Evolutionary conservation across 805 yeast genomes (phyloP).

Genomic region (Schwanniomyces yamadae): DNA sequence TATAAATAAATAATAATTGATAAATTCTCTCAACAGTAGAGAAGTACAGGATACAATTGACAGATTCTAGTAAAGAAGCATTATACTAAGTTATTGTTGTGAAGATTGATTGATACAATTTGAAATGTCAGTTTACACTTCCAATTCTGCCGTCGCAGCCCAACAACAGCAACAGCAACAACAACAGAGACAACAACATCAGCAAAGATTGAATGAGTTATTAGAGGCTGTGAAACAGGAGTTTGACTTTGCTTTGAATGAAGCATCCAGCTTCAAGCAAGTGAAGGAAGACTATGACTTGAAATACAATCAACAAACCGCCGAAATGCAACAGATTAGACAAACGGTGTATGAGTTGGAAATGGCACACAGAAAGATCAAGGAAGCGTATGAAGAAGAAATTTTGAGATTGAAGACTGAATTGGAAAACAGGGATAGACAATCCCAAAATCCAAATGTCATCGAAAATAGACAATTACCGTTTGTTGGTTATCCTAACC

Average conservation of each 20-base stretch:
- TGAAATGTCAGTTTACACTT: slow-evolving; percentile 34
- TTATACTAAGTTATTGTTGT: too few species aligned
- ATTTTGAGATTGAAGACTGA: slow-evolving; percentile 81
- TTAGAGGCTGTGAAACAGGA: slow-evolving; percentile 91
- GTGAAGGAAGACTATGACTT: slow-evolving; percentile 92
- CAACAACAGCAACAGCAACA: slow-evolving; percentile 24
- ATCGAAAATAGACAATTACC: slow-evolving; percentile 11
- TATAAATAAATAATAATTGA: too few species aligned
- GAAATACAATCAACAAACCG: slow-evolving; percentile 86
- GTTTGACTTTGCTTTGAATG: slow-evolving; percentile 79
- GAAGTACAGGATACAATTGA: too few species aligned
- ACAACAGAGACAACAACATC: slow-evolving; percentile 41
- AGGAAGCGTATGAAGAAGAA: slow-evolving; percentile 95
- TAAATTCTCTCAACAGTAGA: too few species aligned
- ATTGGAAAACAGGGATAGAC: slow-evolving; percentile 76
- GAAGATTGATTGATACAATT: too few species aligned
- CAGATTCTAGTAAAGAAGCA: too few species aligned
- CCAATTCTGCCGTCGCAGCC: slow-evolving; percentile 26
- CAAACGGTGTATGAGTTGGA: slow-evolving; percentile 93
- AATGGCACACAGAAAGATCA: slow-evolving; percentile 89
- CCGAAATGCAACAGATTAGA: slow-evolving; percentile 90
- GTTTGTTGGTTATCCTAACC: slow-evolving; percentile 13
- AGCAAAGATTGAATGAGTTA: slow-evolving; percentile 65
- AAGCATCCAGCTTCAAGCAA: slow-evolving; percentile 80
- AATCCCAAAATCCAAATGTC: slow-evolving; percentile 31